Evolutionary conservation across 75 land plant species (phyloP), one percentile per base, ranked within the genome.

Genomic region (Azolla pinnata): DNA sequence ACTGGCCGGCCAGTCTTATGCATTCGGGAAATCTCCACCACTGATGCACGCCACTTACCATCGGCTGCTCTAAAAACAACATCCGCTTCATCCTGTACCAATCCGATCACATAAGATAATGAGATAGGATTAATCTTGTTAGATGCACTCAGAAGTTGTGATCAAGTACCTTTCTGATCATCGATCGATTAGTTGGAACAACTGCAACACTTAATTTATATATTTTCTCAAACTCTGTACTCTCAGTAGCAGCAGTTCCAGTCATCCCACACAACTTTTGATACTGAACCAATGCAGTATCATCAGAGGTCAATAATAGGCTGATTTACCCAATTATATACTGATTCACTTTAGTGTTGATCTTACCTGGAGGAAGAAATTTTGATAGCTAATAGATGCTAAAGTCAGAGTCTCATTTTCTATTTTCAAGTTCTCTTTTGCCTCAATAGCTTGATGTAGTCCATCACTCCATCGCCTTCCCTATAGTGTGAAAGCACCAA

Each of bases 1-100:
- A 95, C 91, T 31, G 99, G 99, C 0, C 88, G 81, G n/a, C 99
- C 99, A 56, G 88, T 79, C 64, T 86, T 90, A 46, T 84, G 67
- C 99, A 95, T 89, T 50, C 97, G 74, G 29, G 88, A 75, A 49
- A 95, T 82, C 55, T 95, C 99, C 14, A 95, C 99, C 27, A 86
- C 97, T 29, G 80, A 85, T 56, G 99, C 91, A 31, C 86, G 72
- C 99, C 99, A 95, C 68, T 95, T 95, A 5, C 99, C 99, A 10
- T 62, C 72, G 18, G 73, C 74, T 31, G 82, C 76, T 59, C 82
- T 75, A 64, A 95, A 95, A 49, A 95, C 97, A 44, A 95, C 99
- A 72, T 95, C 99, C n/a, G 99, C 89, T 57, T 95, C 99, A 72
- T 95, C 97, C 99, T 95, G 77, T n/a, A n/a, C n/a, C n/a, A n/a